These are phyloP conservation scores for Globisporangium echinulatum DNA, from an alignment of 352 stramenopile genomes.

Conservation along the genomic window DNA sequence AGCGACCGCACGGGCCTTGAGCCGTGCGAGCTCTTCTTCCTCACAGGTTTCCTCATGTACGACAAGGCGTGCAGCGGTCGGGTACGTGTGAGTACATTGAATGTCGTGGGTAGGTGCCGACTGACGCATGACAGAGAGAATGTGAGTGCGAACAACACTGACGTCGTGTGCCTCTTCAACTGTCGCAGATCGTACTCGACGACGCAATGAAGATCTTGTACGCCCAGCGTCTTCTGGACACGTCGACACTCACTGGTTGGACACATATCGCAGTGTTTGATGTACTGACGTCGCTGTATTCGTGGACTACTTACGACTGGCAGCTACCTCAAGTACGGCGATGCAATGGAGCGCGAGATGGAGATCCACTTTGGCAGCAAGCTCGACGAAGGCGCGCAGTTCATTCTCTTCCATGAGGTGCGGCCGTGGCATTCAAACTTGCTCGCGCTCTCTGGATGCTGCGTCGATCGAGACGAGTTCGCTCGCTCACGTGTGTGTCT, in stretches of 20 bases:
- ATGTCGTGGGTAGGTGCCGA: not conserved
- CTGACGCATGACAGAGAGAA: no score
- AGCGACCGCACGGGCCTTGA: conserved; percentile 63
- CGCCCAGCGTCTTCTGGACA: not conserved
- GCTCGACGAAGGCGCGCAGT: conserved; percentile 52
- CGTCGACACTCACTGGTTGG: no score
- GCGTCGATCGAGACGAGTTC: not conserved
- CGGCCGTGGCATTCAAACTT: no score
- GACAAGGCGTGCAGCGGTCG: conserved; percentile 57
- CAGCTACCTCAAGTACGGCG: conserved; percentile 71
- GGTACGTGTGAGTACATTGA: conserved; percentile 3
- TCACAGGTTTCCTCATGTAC: conserved; percentile 84
- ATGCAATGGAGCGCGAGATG: conserved; percentile 79
- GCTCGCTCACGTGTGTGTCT: not conserved
- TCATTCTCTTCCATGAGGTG: conserved; percentile 61
- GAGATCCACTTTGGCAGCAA: conserved; percentile 61
- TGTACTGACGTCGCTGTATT: conserved; percentile 1
- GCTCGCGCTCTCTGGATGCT: not conserved
- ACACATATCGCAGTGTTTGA: no score
- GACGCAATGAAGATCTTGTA: conserved; percentile 78
- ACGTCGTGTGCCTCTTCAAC: no score
- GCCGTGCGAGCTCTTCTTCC: conserved; percentile 68
- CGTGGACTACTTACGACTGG: not conserved
- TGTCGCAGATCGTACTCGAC: conserved; percentile 54
- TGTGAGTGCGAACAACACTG: no score